Evolutionary conservation across 2,329 filamentous ascomycete genomes (phyloP).

Genomic region (Fusarium avenaceum): DNA sequence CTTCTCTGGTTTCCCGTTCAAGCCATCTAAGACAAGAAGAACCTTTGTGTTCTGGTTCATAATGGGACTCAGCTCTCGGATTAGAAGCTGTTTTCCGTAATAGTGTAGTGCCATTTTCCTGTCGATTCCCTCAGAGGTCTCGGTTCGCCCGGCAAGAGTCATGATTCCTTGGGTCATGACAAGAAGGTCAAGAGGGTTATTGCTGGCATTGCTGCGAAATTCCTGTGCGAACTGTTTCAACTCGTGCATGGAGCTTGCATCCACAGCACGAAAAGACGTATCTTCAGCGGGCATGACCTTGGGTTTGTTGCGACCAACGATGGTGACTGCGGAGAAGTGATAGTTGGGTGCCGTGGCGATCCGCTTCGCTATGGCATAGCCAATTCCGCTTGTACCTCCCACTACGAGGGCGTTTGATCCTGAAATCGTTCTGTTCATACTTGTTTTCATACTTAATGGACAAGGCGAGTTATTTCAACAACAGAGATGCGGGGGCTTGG

Average conservation of each 20-base stretch:
- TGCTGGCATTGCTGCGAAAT: conserved; percentile 31
- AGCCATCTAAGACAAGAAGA: conserved; percentile 55
- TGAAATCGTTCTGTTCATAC: conserved; percentile 5
- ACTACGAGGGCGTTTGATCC: conserved; percentile 50
- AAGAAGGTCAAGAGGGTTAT: conserved; percentile 53
- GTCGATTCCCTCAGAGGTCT: conserved; percentile 61
- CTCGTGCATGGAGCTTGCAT: conserved; percentile 52
- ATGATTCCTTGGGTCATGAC: conserved; percentile 57
- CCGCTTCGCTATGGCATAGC: conserved; percentile 54
- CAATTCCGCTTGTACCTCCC: conserved; percentile 54
- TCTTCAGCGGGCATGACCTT: conserved; percentile 49
- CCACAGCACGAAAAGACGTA: conserved; percentile 51
- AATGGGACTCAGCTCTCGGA: conserved; percentile 56
- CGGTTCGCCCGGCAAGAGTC: conserved; percentile 53
- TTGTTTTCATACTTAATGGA: neutral
- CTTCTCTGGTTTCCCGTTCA: conserved; percentile 49
- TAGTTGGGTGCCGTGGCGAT: conserved; percentile 46
- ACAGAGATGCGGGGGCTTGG: neutral
- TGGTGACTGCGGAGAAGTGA: conserved; percentile 48
- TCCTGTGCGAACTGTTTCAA: conserved; percentile 52
- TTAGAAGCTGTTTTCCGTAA: conserved; percentile 60
- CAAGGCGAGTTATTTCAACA: neutral
- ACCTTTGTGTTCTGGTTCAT: conserved; percentile 55
- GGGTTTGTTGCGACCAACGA: conserved; percentile 52
- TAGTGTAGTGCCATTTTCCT: conserved; percentile 61